Base-by-base conservation (phyloP, 805 yeast genomes). In the Maudiozyma saulgeensis region DNA sequence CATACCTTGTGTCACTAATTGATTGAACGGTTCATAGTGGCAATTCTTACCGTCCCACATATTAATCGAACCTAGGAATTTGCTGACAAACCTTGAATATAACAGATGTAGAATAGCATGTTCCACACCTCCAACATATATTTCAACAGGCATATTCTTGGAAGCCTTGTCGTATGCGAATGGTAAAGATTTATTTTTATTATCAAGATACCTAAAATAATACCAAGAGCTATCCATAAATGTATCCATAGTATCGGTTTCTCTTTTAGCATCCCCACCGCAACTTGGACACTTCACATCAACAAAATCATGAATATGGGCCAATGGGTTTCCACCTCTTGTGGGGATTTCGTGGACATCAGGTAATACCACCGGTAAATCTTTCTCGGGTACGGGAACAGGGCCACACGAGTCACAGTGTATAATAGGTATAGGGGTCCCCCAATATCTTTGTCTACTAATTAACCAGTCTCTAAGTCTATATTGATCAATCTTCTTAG, bases 141-240 rank as follows among this genome's bases (percentile, higher is more conserved):
- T 74, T 65, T 93, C 96, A 13, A 91, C 95, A 0, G 97, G 97
- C 76, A 90, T 69, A 31, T 72, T 58, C 28, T 68, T 61, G 9
- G 77, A 64, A 0, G 83, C 87, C 21, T 63, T 65, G 11, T 73
- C 73, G 50, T 63, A 67, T 28, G 60, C 68, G 59, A 91, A 88
- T 1, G 87, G 85, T 40, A 61, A 54, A 0, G 57, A 44, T 0
- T 58, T 52, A 63, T 93, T 91, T 32, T 79, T 68, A 0, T 95
- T 72, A 63, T 93, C 98, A 2, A 82, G 67, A 58, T 79, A 90
- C 51, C 99, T 76, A 70, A 93, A 82, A 65, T 78, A 87, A 66
- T 93, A 93, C 99, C 99, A 93, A 3, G 97, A 89, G 16, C 96
- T 86, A 67, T 93, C 99, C 80, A 93, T 91, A 61, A 93, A 93